phyloP scores from a whole-genome alignment of 441 rosid genomes.

The Adansonia gregorii region DNA sequence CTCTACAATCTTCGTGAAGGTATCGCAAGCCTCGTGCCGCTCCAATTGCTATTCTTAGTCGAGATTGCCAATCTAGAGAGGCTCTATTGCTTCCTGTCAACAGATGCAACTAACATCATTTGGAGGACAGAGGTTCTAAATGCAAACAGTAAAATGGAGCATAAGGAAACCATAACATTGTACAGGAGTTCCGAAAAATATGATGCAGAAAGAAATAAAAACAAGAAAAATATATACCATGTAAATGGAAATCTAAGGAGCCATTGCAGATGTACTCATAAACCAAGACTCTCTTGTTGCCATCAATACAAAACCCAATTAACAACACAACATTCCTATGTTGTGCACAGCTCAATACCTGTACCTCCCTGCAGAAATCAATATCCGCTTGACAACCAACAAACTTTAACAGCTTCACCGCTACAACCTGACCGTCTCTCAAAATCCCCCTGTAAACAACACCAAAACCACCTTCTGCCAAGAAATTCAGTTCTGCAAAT shows the following conservation, averaged over 20 bases:
- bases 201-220: constrained; percentile 1
- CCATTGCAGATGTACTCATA: constrained; percentile 76
- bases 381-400: constrained; percentile 55
- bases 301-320: constrained; percentile 63
- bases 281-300: constrained; percentile 57
- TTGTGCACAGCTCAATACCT: constrained; percentile 73
- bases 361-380: constrained; percentile 72
- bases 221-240: constrained; percentile 45
- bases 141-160: constrained; percentile 2
- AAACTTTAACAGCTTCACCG: constrained; percentile 60
- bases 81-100: constrained; percentile 44
- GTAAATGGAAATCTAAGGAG: constrained; percentile 68
- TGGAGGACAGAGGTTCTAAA: neutral
- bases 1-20: constrained; percentile 84
- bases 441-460: constrained; percentile 58
- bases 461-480: constrained; percentile 68
- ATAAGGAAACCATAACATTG: neutral
- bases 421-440: constrained; percentile 64
- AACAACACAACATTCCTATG: constrained; percentile 73
- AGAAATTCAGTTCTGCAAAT: constrained; percentile 59
- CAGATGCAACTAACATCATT: constrained; percentile 9
- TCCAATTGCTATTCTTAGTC: constrained; percentile 66
- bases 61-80: constrained; percentile 55
- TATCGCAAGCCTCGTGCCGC: constrained; percentile 69
- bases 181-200: neutral